Evolutionary conservation across 306 rosid genomes (phyloP), one percentile per base, ranked within the genome.

Genomic region (Clitoria ternatea): DNA sequence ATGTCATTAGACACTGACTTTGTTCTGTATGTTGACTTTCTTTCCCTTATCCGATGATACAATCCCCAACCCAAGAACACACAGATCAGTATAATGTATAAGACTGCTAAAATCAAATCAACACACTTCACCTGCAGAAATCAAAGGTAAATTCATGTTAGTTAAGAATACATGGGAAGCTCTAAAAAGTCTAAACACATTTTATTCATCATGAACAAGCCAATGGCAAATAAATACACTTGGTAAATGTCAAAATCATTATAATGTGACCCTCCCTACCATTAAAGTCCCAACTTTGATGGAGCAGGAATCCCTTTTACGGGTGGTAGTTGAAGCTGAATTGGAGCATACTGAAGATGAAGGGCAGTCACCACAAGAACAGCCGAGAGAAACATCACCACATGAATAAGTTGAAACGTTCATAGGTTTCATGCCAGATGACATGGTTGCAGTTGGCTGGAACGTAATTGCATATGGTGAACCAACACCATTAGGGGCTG

Each of bases 281-380:
- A 76, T 87, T 59, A 94, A 73, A 32, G 92, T 87, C 66, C 99
- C 96, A 67, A 91, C 63, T 89, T 69, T 89, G 61, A 89, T 71
- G 6, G 87, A 85, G 77, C 99, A 94, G 27, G 97, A 83, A 81
- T 82, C 83, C 56, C 24, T 69, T 71, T 82, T 80, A 24, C 19
- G 43, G 63, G 79, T 70, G 84, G 81, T 79, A 8, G 92, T 73
- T 70, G 88, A 69, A 67, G 78, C 87, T 61, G 94, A 80, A 66
- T 65, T 79, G 27, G 95, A 80, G 76, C 99, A 94, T 71, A 79
- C 88, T 32, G 92, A 82, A 56, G 99, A 81, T 43, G 89, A 83
- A 69, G 96, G 96, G 61, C 99, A 94, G 83, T 91, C 99, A 60
- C 99, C 97, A 72, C 99, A 94, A 68, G 99, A 94, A 70, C 99